These are phyloP conservation scores for Acidomyces sp. DNA, from an alignment of 495 filamentous ascomycete species.

Conservation along the genomic window DNA sequence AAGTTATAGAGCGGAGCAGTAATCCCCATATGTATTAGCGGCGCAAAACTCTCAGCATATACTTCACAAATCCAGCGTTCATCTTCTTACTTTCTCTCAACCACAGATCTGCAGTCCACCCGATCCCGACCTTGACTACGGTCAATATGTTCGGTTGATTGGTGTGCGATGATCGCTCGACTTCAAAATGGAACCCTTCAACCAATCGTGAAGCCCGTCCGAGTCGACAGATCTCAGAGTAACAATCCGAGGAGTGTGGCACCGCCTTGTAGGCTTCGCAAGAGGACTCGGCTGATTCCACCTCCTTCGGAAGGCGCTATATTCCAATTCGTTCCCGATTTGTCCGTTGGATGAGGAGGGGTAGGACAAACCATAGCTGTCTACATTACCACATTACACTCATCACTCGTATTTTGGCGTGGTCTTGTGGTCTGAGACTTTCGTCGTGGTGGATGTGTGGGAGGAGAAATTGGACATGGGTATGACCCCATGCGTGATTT, in stretches of 20 bases:
- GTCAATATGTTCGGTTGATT: background rate
- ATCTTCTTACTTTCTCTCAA: background rate
- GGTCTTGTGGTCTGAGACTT: no score
- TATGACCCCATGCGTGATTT: no score
- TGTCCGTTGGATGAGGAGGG: slow-evolving; percentile 11
- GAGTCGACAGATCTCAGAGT: slow-evolving; percentile 14
- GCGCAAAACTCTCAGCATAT: background rate
- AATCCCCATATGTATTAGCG: background rate
- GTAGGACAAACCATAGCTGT: slow-evolving; percentile 15
- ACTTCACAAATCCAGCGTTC: background rate
- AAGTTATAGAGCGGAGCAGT: background rate
- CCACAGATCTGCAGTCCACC: slow-evolving; percentile 6
- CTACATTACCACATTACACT: slow-evolving; percentile 12
- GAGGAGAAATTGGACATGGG: no score
- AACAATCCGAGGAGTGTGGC: background rate
- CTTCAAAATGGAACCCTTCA: slow-evolving; percentile 6
- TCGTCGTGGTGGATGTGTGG: no score
- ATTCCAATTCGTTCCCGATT: slow-evolving; percentile 12
- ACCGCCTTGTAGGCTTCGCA: slow-evolving; percentile 8
- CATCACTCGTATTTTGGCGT: no score
- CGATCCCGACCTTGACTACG: slow-evolving; percentile 3
- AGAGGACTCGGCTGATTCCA: background rate
- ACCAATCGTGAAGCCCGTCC: background rate
- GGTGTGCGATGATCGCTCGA: slow-evolving; percentile 12
- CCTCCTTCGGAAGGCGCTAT: slow-evolving; percentile 6